phyloP scores from a whole-genome alignment of 164 flowering plant genomes.

The Dillenia turbinata region DNA sequence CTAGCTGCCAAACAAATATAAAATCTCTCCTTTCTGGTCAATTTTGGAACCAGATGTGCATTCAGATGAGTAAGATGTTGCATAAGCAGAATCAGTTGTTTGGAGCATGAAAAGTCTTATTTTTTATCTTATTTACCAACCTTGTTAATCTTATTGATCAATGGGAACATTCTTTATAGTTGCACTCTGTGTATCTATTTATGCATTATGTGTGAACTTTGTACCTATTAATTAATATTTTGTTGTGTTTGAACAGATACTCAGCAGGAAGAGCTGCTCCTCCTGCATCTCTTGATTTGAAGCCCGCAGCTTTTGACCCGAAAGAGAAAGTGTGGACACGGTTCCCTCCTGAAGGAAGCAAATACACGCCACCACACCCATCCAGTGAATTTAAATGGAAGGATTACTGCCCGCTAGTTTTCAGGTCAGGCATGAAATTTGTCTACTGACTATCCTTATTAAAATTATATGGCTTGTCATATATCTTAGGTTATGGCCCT shows the following conservation, averaged over 20 bases:
- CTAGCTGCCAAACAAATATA: no score
- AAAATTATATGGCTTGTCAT: background rate
- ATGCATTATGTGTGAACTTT: background rate
- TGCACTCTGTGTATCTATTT: no score
- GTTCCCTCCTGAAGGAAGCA: constrained; percentile 80
- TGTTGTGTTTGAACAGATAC: constrained; percentile 37
- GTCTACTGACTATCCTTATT: no score
- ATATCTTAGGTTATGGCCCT: no score
- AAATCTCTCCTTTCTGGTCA: no score
- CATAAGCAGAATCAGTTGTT: no score
- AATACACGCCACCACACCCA: constrained; percentile 76
- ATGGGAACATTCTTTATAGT: no score
- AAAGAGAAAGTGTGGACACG: constrained; percentile 80
- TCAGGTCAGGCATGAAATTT: constrained; percentile 41
- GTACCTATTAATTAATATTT: background rate
- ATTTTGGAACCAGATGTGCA: no score
- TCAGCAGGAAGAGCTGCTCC: constrained; percentile 65
- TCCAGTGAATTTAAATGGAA: constrained; percentile 82
- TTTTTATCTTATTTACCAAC: no score
- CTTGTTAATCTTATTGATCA: no score
- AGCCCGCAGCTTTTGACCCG: constrained; percentile 76
- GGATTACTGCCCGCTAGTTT: constrained; percentile 85
- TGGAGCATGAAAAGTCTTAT: no score
- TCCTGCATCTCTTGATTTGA: constrained; percentile 47
- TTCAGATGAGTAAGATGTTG: no score